phyloP scores from a whole-genome alignment of 805 yeast genomes.

The Limtongia smithiae region DNA sequence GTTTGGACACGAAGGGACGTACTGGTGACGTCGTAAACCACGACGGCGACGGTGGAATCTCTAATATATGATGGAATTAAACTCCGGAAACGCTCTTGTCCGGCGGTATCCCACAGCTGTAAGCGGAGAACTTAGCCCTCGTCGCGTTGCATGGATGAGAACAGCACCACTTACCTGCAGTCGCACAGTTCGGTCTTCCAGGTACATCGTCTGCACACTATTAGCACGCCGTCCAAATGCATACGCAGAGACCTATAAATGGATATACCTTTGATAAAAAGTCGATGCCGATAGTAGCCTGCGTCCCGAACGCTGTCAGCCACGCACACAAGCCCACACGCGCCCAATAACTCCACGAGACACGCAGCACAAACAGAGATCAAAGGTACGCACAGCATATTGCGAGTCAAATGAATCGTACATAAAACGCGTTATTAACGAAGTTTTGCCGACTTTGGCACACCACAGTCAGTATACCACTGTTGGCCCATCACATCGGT shows the following conservation, averaged over 20 bases:
- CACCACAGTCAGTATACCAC: too few relatives aligned
- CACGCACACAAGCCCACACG: neutral
- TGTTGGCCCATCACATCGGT: too few relatives aligned
- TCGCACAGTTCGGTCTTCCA: conserved; percentile 92
- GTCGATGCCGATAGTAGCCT: conserved; percentile 96
- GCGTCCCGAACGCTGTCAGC: conserved; percentile 14
- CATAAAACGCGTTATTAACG: conserved; percentile 95
- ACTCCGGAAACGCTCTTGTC: conserved; percentile 93
- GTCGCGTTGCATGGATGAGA: neutral
- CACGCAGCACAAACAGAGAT: neutral
- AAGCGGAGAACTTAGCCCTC: neutral
- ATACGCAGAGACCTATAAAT: neutral
- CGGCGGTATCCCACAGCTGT: conserved; percentile 79
- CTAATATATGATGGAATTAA: conserved; percentile 93
- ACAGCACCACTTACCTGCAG: conserved; percentile 49
- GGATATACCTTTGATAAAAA: conserved; percentile 66
- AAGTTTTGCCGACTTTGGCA: conserved; percentile 96
- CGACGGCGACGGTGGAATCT: conserved; percentile 95
- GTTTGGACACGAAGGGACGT: conserved; percentile 35
- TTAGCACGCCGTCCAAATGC: neutral
- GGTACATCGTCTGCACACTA: conserved; percentile 64
- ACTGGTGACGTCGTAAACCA: conserved; percentile 89
- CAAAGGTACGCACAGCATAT: conserved; percentile 49
- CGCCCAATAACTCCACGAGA: too few relatives aligned
- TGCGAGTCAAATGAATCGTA: conserved; percentile 95